A percentile compares a stretch with the other conserved stretches of the same genome.
Evolutionary conservation across 1,284 basidiomycete species (phyloP).

Genomic region (Austroboletus rostrupii): DNA sequence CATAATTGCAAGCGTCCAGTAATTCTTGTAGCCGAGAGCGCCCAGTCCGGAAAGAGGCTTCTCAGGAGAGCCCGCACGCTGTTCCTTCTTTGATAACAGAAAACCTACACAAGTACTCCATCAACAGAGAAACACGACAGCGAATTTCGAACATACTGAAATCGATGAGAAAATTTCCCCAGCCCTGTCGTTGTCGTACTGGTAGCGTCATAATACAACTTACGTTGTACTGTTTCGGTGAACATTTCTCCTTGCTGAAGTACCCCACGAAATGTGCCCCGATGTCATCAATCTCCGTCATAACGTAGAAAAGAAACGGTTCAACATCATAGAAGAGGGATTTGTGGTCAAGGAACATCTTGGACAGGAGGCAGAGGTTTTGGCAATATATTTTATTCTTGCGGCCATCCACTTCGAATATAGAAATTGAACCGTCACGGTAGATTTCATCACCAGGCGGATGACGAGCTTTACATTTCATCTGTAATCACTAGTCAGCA

Average conservation of each 20-base stretch:
- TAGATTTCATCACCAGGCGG: slow-evolving; percentile 99
- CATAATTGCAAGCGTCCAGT: slow-evolving; percentile 94
- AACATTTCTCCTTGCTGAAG: slow-evolving; percentile 98
- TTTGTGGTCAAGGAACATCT: slow-evolving; percentile 99
- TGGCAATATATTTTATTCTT: slow-evolving; percentile 99
- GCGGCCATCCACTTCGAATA: slow-evolving; percentile 97
- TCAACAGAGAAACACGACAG: slow-evolving; percentile 6
- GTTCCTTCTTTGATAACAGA: slow-evolving; percentile 92
- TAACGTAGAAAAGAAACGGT: slow-evolving; percentile 98
- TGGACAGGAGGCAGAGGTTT: slow-evolving; percentile 96
- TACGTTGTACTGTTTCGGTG: slow-evolving; percentile 93
- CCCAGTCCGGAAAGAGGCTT: slow-evolving; percentile 90
- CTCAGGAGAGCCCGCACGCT: slow-evolving; percentile 83
- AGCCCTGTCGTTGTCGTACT: slow-evolving; percentile 89
- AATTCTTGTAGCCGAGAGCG: slow-evolving; percentile 88
- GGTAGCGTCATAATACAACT: slow-evolving; percentile 99
- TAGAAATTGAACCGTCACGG: slow-evolving; percentile 81
- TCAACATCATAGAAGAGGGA: slow-evolving; percentile 99
- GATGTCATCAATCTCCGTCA: slow-evolving; percentile 85
- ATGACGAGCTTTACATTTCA: slow-evolving; percentile 93
- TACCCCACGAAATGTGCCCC: slow-evolving; percentile 97
- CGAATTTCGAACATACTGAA: slow-evolving; percentile 73
- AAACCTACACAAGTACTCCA: slow-evolving; percentile 61
- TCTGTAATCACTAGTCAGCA: slow-evolving; percentile 41
- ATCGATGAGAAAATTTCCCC: slow-evolving; percentile 93